Evolutionary conservation across 768 basidiomycete genomes (phyloP).

Genomic region (Amanita rubescens): DNA sequence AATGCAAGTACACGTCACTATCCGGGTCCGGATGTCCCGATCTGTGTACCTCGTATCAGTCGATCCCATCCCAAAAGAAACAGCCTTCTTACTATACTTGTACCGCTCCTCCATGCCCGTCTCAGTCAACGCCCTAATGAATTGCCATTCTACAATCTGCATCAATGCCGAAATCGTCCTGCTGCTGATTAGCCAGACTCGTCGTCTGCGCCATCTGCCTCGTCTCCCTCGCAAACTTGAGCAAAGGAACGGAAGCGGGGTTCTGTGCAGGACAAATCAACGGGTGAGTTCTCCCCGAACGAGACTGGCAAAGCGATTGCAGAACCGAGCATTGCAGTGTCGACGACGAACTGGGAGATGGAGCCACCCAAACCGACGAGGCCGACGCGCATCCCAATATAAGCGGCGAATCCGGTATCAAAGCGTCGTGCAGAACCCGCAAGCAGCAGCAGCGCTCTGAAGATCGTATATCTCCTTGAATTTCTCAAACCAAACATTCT

Average conservation of each 20-base stretch:
- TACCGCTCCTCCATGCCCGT: constrained; percentile 69
- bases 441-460: constrained; percentile 52
- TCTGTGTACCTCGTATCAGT: constrained; percentile 1
- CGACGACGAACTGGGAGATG: constrained; percentile 47
- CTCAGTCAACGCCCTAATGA: constrained; percentile 57
- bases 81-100: constrained; percentile 39
- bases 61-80: neutral
- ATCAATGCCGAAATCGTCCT: constrained; percentile 33
- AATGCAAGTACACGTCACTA: constrained; percentile 42
- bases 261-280: constrained; percentile 73
- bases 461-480: constrained; percentile 73
- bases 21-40: constrained; percentile 43
- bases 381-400: constrained; percentile 1
- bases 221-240: constrained; percentile 50
- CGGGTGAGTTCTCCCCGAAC: constrained; percentile 58
- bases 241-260: constrained; percentile 53
- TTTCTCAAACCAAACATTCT: constrained; percentile 11
- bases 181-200: constrained; percentile 45
- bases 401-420: constrained; percentile 37
- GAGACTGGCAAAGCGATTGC: constrained; percentile 67
- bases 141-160: constrained; percentile 50
- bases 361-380: constrained; percentile 5
- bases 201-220: constrained; percentile 72
- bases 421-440: constrained; percentile 68
- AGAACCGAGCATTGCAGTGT: constrained; percentile 66